Conservation (phyloP, 2,329 filamentous ascomycete genomes). For the Aspergillus ochraceus region DNA sequence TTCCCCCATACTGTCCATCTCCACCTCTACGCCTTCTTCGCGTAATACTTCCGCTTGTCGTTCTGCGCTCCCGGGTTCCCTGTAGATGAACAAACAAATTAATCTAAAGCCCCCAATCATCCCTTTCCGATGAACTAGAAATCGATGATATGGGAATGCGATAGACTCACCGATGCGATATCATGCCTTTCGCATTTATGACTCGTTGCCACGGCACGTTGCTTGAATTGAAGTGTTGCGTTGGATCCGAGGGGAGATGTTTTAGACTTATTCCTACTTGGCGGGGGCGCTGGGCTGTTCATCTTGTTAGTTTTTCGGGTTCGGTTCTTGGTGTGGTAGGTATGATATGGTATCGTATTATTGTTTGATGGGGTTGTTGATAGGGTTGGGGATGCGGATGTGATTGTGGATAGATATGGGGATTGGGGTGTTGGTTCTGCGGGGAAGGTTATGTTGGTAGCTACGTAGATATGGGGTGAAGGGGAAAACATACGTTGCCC, state of each 20-base stretch:
- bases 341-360: not conserved
- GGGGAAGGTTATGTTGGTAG: not conserved
- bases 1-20: constrained; percentile 45
- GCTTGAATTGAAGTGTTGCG: constrained; percentile 63
- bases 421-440: too few relatives aligned
- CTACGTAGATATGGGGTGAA: constrained; percentile 58
- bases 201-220: constrained; percentile 96
- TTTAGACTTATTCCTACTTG: constrained; percentile 92
- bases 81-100: constrained; percentile 7
- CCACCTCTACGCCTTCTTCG: constrained; percentile 44
- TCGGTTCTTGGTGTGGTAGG: not conserved
- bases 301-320: not conserved
- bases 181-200: constrained; percentile 80
- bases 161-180: constrained; percentile 71
- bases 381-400: too few relatives aligned
- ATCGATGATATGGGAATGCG: too few relatives aligned
- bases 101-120: too few relatives aligned
- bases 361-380: too few relatives aligned
- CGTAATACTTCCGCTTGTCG: constrained; percentile 44
- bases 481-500: constrained; percentile 66
- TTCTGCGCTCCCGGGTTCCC: constrained; percentile 44
- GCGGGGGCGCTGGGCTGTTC: constrained; percentile 66
- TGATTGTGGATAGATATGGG: too few relatives aligned
- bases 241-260: constrained; percentile 64
- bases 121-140: too few relatives aligned